Conservation (phyloP, 2,329 filamentous ascomycete species). For the Thyridium curvatum region DNA sequence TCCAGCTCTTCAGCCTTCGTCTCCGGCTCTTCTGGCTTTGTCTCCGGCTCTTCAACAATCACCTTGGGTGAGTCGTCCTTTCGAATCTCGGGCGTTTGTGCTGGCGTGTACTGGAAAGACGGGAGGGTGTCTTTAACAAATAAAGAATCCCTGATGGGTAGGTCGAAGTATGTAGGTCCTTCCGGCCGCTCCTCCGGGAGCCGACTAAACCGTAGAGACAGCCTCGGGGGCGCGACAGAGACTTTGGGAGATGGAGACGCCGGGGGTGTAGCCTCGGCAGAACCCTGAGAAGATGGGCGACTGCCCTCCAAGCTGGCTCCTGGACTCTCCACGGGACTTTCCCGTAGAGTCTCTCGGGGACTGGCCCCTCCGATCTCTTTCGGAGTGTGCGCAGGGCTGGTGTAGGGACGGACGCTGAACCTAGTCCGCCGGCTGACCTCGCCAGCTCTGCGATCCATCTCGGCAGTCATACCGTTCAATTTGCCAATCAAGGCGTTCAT, state of each 20-base stretch:
- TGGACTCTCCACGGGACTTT: slow-evolving; percentile 8
- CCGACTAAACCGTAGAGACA: slow-evolving; percentile 16
- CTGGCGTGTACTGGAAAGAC: slow-evolving; percentile 18
- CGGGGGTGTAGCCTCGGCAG: slow-evolving; percentile 8
- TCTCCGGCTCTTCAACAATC: slow-evolving; percentile 7
- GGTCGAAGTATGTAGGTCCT: slow-evolving; percentile 11
- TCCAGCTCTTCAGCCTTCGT: slow-evolving; percentile 10
- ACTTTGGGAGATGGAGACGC: slow-evolving; percentile 8
- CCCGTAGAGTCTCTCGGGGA: slow-evolving; percentile 1
- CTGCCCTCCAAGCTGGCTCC: slow-evolving; percentile 1
- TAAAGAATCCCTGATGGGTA: slow-evolving; percentile 12
- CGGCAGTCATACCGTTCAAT: slow-evolving; percentile 69
- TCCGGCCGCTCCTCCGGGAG: slow-evolving; percentile 9
- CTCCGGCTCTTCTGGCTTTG: not conserved
- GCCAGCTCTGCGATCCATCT: slow-evolving; percentile 81
- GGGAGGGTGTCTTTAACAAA: slow-evolving; percentile 16
- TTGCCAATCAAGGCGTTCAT: slow-evolving; percentile 65
- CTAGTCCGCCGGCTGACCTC: slow-evolving; percentile 73
- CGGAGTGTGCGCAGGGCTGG: slow-evolving; percentile 4
- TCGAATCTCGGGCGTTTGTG: slow-evolving; percentile 4
- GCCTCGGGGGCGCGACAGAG: slow-evolving; percentile 15
- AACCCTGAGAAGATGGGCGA: slow-evolving; percentile 2
- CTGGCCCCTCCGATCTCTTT: not conserved
- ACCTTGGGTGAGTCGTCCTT: slow-evolving; percentile 5
- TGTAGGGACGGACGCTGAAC: slow-evolving; percentile 40